Evolutionary conservation across 345 rosid species (phyloP).

Genomic region (Lepidium africanum): DNA sequence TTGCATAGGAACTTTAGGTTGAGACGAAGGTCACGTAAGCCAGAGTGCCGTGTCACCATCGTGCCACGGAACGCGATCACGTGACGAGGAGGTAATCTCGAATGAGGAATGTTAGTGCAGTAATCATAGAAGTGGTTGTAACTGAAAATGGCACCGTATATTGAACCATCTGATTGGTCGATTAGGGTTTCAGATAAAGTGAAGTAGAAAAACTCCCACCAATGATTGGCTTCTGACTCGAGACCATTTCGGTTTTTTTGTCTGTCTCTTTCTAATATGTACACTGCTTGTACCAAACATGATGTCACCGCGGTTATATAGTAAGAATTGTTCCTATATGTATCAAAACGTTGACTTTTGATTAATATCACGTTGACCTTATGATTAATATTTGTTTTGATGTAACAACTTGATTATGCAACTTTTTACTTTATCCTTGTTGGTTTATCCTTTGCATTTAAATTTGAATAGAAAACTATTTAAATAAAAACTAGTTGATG

Average conservation of each 20-base stretch:
- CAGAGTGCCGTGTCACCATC: conserved; percentile 12
- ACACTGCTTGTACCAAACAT: conserved; percentile 52
- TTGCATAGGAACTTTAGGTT: too few species aligned
- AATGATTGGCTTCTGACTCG: conserved; percentile 25
- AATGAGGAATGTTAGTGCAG: background rate
- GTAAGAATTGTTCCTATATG: conserved; percentile 34
- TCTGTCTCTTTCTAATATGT: conserved; percentile 44
- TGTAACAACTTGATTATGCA: too few species aligned
- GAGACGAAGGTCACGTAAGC: background rate
- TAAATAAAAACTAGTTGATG: too few species aligned
- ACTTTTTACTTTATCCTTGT: too few species aligned
- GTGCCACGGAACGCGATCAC: conserved; percentile 59
- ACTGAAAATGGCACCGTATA: conserved; percentile 44
- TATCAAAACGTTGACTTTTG: too few species aligned
- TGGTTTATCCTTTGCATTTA: too few species aligned
- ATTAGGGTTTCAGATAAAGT: conserved; percentile 20
- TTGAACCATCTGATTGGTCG: conserved; percentile 38
- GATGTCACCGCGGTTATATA: conserved; percentile 52
- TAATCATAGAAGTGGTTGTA: too few species aligned
- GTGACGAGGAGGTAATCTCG: conserved; percentile 28
- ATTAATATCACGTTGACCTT: too few species aligned
- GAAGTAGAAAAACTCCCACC: conserved; percentile 49
- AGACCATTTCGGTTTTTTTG: conserved; percentile 32
- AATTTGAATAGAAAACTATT: too few species aligned
- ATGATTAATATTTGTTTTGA: too few species aligned